Base-by-base conservation (phyloP, 331 rosid genomes). In the Cucumis variabilis region DNA sequence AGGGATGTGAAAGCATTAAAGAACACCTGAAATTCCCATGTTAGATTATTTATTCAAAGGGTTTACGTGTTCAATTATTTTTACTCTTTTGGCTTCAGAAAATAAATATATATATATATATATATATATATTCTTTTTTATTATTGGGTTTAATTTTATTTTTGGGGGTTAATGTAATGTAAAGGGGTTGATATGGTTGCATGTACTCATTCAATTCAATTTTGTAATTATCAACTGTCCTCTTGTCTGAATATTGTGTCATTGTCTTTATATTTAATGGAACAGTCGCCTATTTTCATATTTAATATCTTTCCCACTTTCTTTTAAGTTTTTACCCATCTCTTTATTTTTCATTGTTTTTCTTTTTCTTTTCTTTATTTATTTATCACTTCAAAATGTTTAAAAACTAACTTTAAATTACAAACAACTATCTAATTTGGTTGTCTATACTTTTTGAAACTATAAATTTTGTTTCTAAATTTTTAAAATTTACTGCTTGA, bases 201-300 rank as follows among this genome's bases (percentile, higher is more conserved):
- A 41, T 73, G 79, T 41, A 41, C 55, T 73, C 80, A 75, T 76
- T 76, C 3, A 76, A 76, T 46, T 76, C 19, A 21, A 0, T 21
- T 33, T 72, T 37, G 9, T 17, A 72, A 72, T 72, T 37, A 37
- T 75, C 82, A 76, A 46, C 62, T 46, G 82, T 76, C 82, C 7
- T 46, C 82, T 76, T 76, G 82, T 76, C 62, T 76, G 7, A 76
- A 76, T 76, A 76, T 21, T 37, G 55, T 2, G 55, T 21, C 55
- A 14, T 11, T 74, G 25, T 41, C 77, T 16, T 63, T 33, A 71
- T 27, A 67, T 30, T 37, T 20, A 41, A 73, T 73, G 80, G 80
- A 73, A 23, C 33, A 23, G 13, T 2, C 21, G 62, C 60, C 81
- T 46, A 76, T n/a, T 46, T 76, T 15, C 60, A 23, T 48, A 23